These are phyloP conservation scores for Alternaria burnsii DNA, from an alignment of 2,329 filamentous ascomycete species.

Conservation along the genomic window DNA sequence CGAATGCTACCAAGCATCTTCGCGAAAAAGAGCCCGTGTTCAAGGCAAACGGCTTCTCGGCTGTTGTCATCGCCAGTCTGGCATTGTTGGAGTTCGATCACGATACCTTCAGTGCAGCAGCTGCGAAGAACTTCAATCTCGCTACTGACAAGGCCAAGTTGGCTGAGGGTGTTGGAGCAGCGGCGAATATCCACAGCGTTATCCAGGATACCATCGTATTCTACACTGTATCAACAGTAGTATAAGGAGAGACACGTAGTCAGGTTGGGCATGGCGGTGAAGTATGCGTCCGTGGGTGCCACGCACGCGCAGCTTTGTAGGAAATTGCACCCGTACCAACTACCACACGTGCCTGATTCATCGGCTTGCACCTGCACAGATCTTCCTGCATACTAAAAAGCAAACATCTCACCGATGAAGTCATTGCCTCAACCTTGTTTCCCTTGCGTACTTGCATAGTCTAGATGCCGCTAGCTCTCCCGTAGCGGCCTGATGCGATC, in stretches of 20 bases:
- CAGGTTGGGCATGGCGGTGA: not conserved
- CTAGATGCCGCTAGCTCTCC: conserved; percentile 9
- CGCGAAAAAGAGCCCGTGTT: conserved; percentile 20
- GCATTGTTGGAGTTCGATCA: conserved; percentile 26
- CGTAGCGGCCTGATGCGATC: conserved; percentile 6
- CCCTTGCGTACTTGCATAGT: not conserved
- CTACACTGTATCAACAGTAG: conserved; percentile 10
- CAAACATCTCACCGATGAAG: conserved; percentile 4
- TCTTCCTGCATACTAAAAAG: not conserved
- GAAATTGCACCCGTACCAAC: not conserved
- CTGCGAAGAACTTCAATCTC: conserved; percentile 16
- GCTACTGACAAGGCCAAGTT: conserved; percentile 17
- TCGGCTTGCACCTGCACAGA: not conserved
- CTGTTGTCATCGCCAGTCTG: conserved; percentile 24
- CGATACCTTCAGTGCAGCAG: conserved; percentile 28
- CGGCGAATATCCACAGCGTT: conserved; percentile 28
- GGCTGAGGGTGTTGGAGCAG: conserved; percentile 18
- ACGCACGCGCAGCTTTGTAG: not conserved
- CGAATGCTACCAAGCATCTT: conserved; percentile 16
- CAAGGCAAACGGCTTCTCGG: conserved; percentile 16
- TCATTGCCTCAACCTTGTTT: conserved; percentile 8
- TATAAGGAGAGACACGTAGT: not conserved
- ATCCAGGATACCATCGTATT: conserved; percentile 23
- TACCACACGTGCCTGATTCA: not conserved
- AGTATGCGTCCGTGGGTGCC: not conserved